Evolutionary conservation across 2,329 filamentous ascomycete genomes (phyloP), one percentile per base, ranked within the genome.

Genomic region (Ciborinia camelliae): DNA sequence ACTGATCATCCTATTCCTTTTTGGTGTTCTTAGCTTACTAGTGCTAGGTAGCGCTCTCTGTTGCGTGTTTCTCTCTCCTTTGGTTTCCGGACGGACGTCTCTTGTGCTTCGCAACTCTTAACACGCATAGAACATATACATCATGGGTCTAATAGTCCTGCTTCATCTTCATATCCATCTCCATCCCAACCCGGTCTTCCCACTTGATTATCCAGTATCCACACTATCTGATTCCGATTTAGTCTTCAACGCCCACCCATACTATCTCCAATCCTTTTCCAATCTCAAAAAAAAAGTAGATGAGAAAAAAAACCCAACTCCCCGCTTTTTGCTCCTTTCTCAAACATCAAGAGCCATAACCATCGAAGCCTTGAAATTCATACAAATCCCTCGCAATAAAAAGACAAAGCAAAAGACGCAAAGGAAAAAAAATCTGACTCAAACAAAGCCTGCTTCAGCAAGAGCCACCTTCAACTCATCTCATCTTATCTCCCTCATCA

Each of bases 391-490:
- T 37, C 23, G 28, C 41, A 28, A 39, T 15, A 48, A 39, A 35
- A 50, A 41, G 30, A 7, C 26, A 54, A 62, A 35, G 14, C 9
- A 35, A 50, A 63, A 12, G 12, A 35, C n/a, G 15, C 23, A 57
- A 47, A 48, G 10, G 15, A 47, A 32, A 55, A 47, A 18, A 57
- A 32, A 51, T 7, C n/a, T 8, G 43, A 63, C 61, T 63, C 61
- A 50, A 63, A 57, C 61, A 63, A 63, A 57, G 61, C 61, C 61
- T 39, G 61, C 61, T 63, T 48, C 43, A 37, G 61, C 32, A 57
- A 63, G 61, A 57, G 61, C 41, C 61, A 47, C 30, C 51, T 18
- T 53, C n/a, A 30, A 20, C 39, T 45, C 62, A 48, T 43, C 35
- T 45, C 41, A 37, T 45, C 45, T 52, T 28, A 50, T 60, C 45